A percentile compares a stretch with the other conserved stretches of the same genome.
Conservation (phyloP, 2,329 filamentous ascomycete species). For the Fusarium abutilonis region DNA sequence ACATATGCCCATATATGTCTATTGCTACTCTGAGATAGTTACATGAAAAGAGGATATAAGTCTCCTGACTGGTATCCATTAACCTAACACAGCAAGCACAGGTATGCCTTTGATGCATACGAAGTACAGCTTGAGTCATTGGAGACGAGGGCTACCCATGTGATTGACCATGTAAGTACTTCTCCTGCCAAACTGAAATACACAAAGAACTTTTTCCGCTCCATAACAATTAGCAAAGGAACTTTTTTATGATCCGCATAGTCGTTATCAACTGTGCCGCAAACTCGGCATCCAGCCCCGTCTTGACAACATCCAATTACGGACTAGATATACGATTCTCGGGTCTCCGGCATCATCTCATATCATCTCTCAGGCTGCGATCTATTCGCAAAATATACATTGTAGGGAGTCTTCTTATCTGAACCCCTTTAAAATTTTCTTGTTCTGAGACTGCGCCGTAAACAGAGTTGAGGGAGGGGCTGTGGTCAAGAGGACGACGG, state of each 20-base stretch:
- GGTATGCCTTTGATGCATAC: neutral
- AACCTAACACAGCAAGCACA: neutral
- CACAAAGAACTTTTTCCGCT: too few relatives aligned
- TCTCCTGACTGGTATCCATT: neutral
- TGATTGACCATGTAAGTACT: too few relatives aligned
- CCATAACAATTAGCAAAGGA: too few relatives aligned
- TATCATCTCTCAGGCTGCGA: too few relatives aligned
- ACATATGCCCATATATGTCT: too few relatives aligned
- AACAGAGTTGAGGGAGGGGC: neutral
- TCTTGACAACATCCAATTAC: neutral
- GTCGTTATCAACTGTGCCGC: neutral
- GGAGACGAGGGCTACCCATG: neutral
- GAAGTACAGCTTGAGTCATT: neutral
- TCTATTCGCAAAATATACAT: too few relatives aligned
- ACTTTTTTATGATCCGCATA: neutral
- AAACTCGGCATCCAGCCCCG: neutral
- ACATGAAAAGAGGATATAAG: neutral
- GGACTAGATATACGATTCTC: neutral
- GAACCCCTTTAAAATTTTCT: neutral
- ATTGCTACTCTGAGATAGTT: too few relatives aligned
- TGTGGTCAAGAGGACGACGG: neutral
- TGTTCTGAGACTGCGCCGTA: neutral
- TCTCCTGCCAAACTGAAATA: too few relatives aligned
- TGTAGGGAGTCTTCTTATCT: neutral
- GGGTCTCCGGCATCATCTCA: neutral